Evolutionary conservation across 257 asterid species (phyloP).

Genomic region (Schizonepeta tenuifolia): DNA sequence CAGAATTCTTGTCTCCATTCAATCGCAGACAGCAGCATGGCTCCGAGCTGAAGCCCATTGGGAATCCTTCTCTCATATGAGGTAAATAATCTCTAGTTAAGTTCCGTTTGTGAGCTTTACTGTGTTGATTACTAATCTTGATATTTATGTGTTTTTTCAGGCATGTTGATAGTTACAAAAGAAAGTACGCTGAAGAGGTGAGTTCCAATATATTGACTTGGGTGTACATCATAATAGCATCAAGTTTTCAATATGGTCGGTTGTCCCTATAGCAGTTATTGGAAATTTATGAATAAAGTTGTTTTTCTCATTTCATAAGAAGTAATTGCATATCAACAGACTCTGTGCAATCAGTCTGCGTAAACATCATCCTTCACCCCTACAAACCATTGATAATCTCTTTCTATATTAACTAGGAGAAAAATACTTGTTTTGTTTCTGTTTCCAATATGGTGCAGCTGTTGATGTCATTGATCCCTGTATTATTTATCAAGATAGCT

Average conservation of each 20-base stretch:
- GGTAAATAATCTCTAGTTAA: constrained; percentile 50
- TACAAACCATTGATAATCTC: constrained; percentile 13
- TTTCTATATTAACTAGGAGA: constrained; percentile 9
- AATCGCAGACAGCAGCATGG: constrained; percentile 95
- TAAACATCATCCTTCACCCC: constrained; percentile 1
- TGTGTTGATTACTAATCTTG: constrained; percentile 29
- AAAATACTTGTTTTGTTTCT: neutral
- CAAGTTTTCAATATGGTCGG: neutral
- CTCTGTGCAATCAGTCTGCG: constrained; percentile 25
- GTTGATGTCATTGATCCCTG: neutral
- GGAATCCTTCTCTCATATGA: constrained; percentile 78
- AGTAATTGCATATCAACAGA: neutral
- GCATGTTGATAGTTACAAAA: constrained; percentile 73
- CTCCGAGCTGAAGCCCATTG: constrained; percentile 97
- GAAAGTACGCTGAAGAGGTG: constrained; percentile 91
- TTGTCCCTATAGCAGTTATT: neutral
- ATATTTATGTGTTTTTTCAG: constrained; percentile 52
- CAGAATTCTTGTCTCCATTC: constrained; percentile 50
- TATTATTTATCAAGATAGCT: constrained; percentile 16
- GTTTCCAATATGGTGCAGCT: constrained; percentile 3
- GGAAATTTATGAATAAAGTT: too few relatives aligned
- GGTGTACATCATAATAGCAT: neutral
- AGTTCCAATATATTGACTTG: constrained; percentile 34
- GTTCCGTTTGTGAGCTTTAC: constrained; percentile 22
- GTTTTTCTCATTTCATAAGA: constrained; percentile 23